A percentile compares a stretch with the other conserved stretches of the same genome.
phyloP scores from a whole-genome alignment of 331 rosid genomes.

The Acacia pycnantha region DNA sequence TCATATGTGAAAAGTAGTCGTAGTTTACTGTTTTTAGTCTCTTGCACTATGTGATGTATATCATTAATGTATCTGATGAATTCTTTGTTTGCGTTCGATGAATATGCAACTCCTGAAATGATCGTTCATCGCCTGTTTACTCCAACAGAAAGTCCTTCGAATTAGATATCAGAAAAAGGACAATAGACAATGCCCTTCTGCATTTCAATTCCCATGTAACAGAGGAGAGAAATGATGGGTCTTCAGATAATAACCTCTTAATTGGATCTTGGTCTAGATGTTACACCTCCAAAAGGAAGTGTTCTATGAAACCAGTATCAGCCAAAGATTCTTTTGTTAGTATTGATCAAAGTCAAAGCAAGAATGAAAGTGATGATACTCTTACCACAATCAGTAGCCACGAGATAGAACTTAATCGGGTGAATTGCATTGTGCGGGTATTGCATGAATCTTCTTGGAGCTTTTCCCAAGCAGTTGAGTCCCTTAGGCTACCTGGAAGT shows the following conservation, averaged over 20 bases:
- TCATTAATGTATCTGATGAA: background rate
- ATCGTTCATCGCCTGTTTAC: constrained; percentile 4
- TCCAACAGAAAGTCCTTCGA: constrained; percentile 38
- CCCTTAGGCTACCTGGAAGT: constrained; percentile 45
- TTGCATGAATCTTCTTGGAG: constrained; percentile 70
- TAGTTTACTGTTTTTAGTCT: background rate
- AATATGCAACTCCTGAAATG: constrained; percentile 13
- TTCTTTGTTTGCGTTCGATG: background rate
- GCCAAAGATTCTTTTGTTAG: constrained; percentile 27
- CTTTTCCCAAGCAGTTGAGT: constrained; percentile 56
- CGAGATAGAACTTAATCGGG: constrained; percentile 44
- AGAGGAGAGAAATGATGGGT: constrained; percentile 35
- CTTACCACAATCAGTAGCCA: constrained; percentile 24
- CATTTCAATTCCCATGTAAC: constrained; percentile 29
- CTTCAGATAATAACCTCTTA: constrained; percentile 23
- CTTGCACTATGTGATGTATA: background rate
- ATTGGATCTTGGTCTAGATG: constrained; percentile 34
- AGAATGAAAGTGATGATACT: constrained; percentile 29
- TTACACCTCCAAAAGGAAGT: constrained; percentile 33
- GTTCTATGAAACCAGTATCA: constrained; percentile 35
- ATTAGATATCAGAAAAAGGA: constrained; percentile 38
- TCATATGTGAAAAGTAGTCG: background rate
- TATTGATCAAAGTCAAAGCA: constrained; percentile 35
- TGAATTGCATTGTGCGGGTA: constrained; percentile 47
- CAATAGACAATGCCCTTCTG: constrained; percentile 25